phyloP scores from a whole-genome alignment of 176 grass and related monocot genomes.

The Oryza glumipatula region DNA sequence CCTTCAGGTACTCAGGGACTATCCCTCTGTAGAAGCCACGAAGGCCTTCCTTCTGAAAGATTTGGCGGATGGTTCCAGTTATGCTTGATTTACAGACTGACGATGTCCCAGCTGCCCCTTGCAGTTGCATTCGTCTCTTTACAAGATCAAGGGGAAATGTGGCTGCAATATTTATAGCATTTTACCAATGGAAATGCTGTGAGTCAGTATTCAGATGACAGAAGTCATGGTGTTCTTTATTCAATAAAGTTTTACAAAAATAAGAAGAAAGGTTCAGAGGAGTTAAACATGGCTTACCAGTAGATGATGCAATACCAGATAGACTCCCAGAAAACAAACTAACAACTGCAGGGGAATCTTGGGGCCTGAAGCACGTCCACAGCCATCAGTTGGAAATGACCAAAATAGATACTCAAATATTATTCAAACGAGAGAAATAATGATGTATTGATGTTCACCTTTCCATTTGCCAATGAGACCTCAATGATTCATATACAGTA shows the following conservation, averaged over 20 bases:
- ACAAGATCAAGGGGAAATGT: conserved; percentile 98
- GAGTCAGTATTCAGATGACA: conserved; percentile 2
- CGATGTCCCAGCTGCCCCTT: conserved; percentile 66
- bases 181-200: conserved; percentile 1
- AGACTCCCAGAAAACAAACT: conserved; percentile 91
- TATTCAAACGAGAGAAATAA: conserved; percentile 32
- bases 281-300: conserved; percentile 52
- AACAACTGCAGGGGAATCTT: conserved; percentile 66
- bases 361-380: conserved; percentile 53
- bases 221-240: conserved; percentile 12
- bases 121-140: conserved; percentile 80
- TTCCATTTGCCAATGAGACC: conserved; percentile 78
- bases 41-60: conserved; percentile 66
- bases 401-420: background rate
- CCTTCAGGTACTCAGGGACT: conserved; percentile 86
- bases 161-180: conserved; percentile 46
- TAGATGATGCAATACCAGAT: conserved; percentile 91
- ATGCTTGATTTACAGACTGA: conserved; percentile 66
- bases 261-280: background rate
- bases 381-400: background rate
- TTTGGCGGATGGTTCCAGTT: conserved; percentile 61
- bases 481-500: conserved; percentile 92
- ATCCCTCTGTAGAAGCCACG: conserved; percentile 95
- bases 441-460: conserved; percentile 58
- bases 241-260: background rate